A percentile compares a stretch with the other conserved stretches of the same genome.
Evolutionary conservation across 306 rosid genomes (phyloP).

Genomic region (Quercus aquifolioides): DNA sequence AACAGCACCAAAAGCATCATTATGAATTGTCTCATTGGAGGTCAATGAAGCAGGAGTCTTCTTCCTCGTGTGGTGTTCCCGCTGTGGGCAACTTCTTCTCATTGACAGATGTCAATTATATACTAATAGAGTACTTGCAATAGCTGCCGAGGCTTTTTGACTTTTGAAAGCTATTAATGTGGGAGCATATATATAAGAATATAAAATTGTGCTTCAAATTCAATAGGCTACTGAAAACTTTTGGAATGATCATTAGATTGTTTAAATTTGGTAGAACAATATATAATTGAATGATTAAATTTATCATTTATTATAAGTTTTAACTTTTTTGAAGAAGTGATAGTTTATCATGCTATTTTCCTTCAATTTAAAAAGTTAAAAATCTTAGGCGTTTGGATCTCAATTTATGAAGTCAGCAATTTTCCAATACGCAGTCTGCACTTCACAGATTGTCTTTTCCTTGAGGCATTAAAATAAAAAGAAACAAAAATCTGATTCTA

Average conservation of each 20-base stretch:
- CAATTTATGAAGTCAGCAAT: too few species aligned
- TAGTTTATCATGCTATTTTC: too few species aligned
- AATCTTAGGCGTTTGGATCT: too few species aligned
- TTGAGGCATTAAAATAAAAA: too few species aligned
- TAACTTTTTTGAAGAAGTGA: too few species aligned
- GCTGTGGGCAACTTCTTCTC: neutral
- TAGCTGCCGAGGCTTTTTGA: conserved; percentile 1
- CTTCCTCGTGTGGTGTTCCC: neutral
- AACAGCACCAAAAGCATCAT: conserved; percentile 5
- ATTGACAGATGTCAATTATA: neutral
- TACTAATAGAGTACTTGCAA: neutral
- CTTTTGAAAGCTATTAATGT: neutral
- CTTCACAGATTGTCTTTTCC: too few species aligned
- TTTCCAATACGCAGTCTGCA: too few species aligned
- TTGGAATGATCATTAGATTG: neutral
- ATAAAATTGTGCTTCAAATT: neutral
- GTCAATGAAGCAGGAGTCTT: conserved; percentile 14
- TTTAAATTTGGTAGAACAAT: neutral
- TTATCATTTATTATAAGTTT: too few species aligned
- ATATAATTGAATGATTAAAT: too few species aligned
- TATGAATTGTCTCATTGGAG: conserved; percentile 20
- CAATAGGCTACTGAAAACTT: neutral
- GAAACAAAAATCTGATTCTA: too few species aligned
- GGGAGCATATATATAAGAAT: neutral
- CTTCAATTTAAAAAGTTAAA: too few species aligned